Evolutionary conservation across 768 basidiomycete species (phyloP).

Genomic region (Boletellus ananas): DNA sequence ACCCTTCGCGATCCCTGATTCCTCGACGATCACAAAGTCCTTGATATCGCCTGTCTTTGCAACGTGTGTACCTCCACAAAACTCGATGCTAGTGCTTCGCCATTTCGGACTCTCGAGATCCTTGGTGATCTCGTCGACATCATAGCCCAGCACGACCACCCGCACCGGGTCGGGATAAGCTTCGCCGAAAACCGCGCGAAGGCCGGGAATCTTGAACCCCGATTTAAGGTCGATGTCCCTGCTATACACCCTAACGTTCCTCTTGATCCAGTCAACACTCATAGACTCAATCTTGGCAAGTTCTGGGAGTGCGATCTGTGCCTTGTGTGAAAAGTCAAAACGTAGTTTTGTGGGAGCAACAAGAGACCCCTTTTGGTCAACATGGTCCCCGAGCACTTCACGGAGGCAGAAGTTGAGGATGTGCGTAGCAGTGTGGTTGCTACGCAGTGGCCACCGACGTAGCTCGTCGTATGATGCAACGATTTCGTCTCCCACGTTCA

Average conservation of each 20-base stretch:
- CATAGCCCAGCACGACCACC: slow-evolving; percentile 87
- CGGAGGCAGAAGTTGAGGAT: slow-evolving; percentile 94
- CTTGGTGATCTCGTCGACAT: slow-evolving; percentile 78
- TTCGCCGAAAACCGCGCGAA: slow-evolving; percentile 97
- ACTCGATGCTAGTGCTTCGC: slow-evolving; percentile 89
- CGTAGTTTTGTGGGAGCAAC: slow-evolving; percentile 94
- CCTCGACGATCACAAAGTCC: slow-evolving; percentile 91
- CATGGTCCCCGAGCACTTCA: slow-evolving; percentile 93
- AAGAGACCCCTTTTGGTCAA: slow-evolving; percentile 97
- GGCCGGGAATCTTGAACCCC: slow-evolving; percentile 85
- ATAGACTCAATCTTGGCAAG: slow-evolving; percentile 79
- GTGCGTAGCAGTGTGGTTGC: slow-evolving; percentile 98
- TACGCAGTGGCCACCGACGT: slow-evolving; percentile 92
- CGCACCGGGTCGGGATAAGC: slow-evolving; percentile 96
- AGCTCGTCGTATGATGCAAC: slow-evolving; percentile 93
- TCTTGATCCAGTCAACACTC: slow-evolving; percentile 85
- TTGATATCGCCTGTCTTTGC: slow-evolving; percentile 97
- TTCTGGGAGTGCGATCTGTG: slow-evolving; percentile 73
- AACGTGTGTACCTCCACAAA: slow-evolving; percentile 99
- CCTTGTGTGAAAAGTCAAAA: slow-evolving; percentile 98
- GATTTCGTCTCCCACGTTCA: slow-evolving; percentile 76
- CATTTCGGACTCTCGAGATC: slow-evolving; percentile 90
- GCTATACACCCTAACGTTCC: slow-evolving; percentile 84
- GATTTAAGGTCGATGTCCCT: slow-evolving; percentile 76
- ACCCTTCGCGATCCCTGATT: slow-evolving; percentile 97